Conservation (phyloP, 345 rosid genomes). For the Draba incana region DNA sequence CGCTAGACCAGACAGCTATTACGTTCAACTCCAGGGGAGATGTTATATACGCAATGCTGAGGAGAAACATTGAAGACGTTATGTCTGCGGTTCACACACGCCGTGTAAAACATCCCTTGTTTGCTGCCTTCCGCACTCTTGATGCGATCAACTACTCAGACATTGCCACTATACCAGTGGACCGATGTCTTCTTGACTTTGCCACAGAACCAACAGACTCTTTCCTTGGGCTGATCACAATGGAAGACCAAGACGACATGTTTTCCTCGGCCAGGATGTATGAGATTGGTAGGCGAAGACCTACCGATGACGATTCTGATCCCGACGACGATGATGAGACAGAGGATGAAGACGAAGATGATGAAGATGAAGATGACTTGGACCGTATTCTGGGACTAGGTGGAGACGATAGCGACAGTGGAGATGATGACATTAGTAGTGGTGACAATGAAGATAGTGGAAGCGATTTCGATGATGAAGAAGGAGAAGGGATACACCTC, state of each 20-base stretch:
- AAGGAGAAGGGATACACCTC: slow-evolving; percentile 56
- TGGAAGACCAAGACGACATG: slow-evolving; percentile 98
- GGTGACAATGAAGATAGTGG: slow-evolving; percentile 66
- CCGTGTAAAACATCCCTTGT: slow-evolving; percentile 80
- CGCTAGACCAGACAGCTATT: slow-evolving; percentile 87
- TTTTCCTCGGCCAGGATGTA: slow-evolving; percentile 86
- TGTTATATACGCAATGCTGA: slow-evolving; percentile 90
- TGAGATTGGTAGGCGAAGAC: slow-evolving; percentile 91
- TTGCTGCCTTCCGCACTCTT: slow-evolving; percentile 87
- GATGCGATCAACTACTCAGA: slow-evolving; percentile 95
- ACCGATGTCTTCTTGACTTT: slow-evolving; percentile 97
- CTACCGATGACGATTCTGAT: slow-evolving; percentile 96
- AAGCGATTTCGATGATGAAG: slow-evolving; percentile 67
- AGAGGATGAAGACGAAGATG: slow-evolving; percentile 91
- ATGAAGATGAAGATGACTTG: slow-evolving; percentile 68
- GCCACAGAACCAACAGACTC: slow-evolving; percentile 93
- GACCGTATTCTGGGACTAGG: slow-evolving; percentile 69
- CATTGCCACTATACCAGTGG: slow-evolving; percentile 86
- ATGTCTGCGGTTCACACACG: slow-evolving; percentile 90
- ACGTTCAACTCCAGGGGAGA: slow-evolving; percentile 91
- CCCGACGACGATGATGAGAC: slow-evolving; percentile 95
- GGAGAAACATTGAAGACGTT: slow-evolving; percentile 94
- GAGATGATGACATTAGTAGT: slow-evolving; percentile 68
- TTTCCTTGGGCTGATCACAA: slow-evolving; percentile 80
- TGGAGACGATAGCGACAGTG: slow-evolving; percentile 77